phyloP scores from a whole-genome alignment of 768 basidiomycete species.

The Boletus pseudopeckii region DNA sequence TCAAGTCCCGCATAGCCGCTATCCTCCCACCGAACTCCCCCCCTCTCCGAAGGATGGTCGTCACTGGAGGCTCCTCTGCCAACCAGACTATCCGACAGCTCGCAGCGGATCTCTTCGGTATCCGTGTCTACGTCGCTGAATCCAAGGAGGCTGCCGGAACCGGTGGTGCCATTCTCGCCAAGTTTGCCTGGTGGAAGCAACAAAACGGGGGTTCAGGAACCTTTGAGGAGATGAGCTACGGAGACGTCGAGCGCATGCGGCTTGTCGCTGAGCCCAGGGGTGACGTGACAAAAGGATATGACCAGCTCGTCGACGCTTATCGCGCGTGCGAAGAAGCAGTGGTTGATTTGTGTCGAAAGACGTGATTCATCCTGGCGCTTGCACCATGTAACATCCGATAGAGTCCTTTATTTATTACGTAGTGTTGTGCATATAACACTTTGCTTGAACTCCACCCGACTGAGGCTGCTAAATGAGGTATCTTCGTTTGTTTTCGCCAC shows the following conservation, averaged over 20 bases:
- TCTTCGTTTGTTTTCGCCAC: conserved; percentile 6
- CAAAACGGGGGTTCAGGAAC: background rate
- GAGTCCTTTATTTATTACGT: background rate
- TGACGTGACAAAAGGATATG: background rate
- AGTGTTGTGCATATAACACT: no score
- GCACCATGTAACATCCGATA: background rate
- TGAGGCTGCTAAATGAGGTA: conserved; percentile 14
- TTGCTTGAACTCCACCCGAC: background rate
- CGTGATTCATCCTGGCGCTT: background rate
- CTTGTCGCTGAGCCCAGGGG: conserved; percentile 3
- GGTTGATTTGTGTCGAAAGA: background rate
- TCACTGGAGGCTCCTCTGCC: conserved; percentile 7
- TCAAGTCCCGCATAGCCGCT: conserved; percentile 8
- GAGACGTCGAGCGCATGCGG: conserved; percentile 1
- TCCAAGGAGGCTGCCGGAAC: conserved; percentile 7
- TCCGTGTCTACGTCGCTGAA: conserved; percentile 4
- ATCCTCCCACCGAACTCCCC: conserved; percentile 6
- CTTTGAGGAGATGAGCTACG: conserved; percentile 5
- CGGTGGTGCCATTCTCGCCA: conserved; percentile 6
- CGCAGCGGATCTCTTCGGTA: conserved; percentile 3
- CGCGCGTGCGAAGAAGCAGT: conserved; percentile 5
- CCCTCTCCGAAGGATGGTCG: conserved; percentile 2
- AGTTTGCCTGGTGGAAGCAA: conserved; percentile 9
- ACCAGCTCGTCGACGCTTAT: conserved; percentile 2
- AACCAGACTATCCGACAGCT: conserved; percentile 9